Conservation (phyloP, 192 early-diverging fungal species). For the Backusella tarrabulga region DNA sequence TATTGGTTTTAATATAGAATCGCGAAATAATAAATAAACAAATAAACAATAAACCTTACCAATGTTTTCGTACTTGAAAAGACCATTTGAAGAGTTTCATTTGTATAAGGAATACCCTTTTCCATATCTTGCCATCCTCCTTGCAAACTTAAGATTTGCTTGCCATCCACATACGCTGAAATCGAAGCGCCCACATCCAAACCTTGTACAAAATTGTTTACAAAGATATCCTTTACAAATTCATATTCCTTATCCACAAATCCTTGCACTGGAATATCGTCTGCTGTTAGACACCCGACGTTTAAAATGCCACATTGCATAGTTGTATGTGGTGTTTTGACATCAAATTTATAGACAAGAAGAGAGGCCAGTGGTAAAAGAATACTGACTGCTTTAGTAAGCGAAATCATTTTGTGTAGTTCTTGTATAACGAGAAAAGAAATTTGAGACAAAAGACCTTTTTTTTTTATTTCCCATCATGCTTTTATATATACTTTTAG, state of each 20-base stretch:
- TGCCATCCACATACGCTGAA: conserved; percentile 45
- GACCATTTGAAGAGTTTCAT: conserved; percentile 61
- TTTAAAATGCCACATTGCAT: not conserved
- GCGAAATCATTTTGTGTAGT: not conserved
- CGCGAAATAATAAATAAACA: not conserved
- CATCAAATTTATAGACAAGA: not conserved
- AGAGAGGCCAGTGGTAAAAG: not conserved
- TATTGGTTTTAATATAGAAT: conserved; percentile 34
- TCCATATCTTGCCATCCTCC: conserved; percentile 56
- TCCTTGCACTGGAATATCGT: not conserved
- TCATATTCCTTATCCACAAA: conserved; percentile 15
- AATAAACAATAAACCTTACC: conserved; percentile 29
- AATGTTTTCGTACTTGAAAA: conserved; percentile 65
- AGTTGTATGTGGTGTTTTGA: not conserved
- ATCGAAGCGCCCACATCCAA: conserved; percentile 52
- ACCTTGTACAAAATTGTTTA: conserved; percentile 32
- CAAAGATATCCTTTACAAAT: not conserved
- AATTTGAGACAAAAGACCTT: not conserved
- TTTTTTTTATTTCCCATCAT: not conserved
- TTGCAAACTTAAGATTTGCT: conserved; percentile 58
- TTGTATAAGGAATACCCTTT: conserved; percentile 40
- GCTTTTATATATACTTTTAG: not conserved
- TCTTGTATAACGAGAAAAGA: not conserved
- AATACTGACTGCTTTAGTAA: not conserved
- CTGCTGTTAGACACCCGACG: not conserved